Conservation (phyloP, 208 protist genomes). For the Trypanosoma congolense region DNA sequence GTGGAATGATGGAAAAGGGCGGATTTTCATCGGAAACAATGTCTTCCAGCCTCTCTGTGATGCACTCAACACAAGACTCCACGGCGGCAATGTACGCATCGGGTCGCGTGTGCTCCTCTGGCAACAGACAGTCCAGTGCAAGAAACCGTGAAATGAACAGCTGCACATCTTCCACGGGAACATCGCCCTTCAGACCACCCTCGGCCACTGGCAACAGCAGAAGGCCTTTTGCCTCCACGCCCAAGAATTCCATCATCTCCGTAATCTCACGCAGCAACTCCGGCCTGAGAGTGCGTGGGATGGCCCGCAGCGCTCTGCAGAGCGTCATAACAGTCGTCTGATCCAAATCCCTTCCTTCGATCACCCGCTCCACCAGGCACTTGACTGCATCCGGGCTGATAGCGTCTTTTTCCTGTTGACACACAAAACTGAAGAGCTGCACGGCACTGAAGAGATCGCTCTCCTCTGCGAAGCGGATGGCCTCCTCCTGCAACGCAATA, state of each 20-base stretch:
- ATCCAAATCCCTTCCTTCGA: conserved; percentile 51
- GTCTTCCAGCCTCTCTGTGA: conserved; percentile 30
- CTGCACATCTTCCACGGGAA: conserved; percentile 28
- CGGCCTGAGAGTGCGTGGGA: conserved; percentile 29
- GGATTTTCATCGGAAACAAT: conserved; percentile 35
- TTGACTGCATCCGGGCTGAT: conserved; percentile 50
- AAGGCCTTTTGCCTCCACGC: conserved; percentile 32
- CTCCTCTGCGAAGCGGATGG: conserved; percentile 57
- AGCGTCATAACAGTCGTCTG: conserved; percentile 35
- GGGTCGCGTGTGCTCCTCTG: conserved; percentile 15
- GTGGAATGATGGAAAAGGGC: conserved; percentile 39
- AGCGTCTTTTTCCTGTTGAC: conserved; percentile 41
- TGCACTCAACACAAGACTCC: conserved; percentile 21
- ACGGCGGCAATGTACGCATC: conserved; percentile 13
- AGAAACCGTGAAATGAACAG: conserved; percentile 32
- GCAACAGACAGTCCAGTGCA: conserved; percentile 16
- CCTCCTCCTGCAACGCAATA: conserved; percentile 50
- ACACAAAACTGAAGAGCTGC: conserved; percentile 61
- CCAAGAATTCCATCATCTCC: conserved; percentile 39
- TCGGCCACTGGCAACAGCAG: conserved; percentile 30
- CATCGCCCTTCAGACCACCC: conserved; percentile 37
- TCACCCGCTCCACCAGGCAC: conserved; percentile 66
- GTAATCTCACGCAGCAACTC: conserved; percentile 38
- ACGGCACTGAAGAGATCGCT: conserved; percentile 56
- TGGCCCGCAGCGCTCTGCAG: conserved; percentile 31